Base-by-base conservation (phyloP, 2,329 filamentous ascomycete genomes). In the Dothiorella sarmentorum region DNA sequence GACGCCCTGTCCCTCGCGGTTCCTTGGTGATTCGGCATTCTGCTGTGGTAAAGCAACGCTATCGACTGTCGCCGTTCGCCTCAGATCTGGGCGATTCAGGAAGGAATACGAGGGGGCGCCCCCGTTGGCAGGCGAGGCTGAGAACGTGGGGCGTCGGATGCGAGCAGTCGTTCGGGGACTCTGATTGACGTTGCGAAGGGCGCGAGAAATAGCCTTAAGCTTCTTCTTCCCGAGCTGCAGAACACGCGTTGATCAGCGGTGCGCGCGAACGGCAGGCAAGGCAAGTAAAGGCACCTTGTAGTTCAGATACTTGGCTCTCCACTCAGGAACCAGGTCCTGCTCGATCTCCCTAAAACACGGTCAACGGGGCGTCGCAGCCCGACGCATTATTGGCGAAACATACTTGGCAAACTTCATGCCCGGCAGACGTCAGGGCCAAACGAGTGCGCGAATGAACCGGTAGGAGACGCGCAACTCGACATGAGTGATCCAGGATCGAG, bases 231-330 rank as follows among this genome's bases (percentile, higher is more conserved):
- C 93, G 49, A 71, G 68, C 83, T 86, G 22, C 45, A 55, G 37
- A 24, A 31, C 61, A 53, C 35, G 22, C n/a, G 26, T 11, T 4
- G 24, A 35, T 60, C 52, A 60, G 58, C 53, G 11, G 20, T 1
- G 40, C 22, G 27, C 42, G 13, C 44, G 37, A 42, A 26, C 33
- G 24, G 9, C 52, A 53, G 42, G 31, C 20, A 27, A 17, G 27
- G 37, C 18, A 26, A n/a, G 44, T 24, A 66, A 60, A 65, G 73
- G 57, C 59, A 86, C 86, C 81, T 96, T 96, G 80, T 97, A 97
- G 75, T 97, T 85, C 66, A 97, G 82, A 73, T 97, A 97, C 74
- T 96, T 96, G 72, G 87, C 83, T 68, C 89, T 85, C 93, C 93
- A 97, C 83, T 97, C 92, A 70, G 92, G 92, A 63, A 97, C 91